These are phyloP conservation scores for Colletotrichum abscissum DNA, from an alignment of 2,329 filamentous ascomycete genomes.

Conservation along the genomic window DNA sequence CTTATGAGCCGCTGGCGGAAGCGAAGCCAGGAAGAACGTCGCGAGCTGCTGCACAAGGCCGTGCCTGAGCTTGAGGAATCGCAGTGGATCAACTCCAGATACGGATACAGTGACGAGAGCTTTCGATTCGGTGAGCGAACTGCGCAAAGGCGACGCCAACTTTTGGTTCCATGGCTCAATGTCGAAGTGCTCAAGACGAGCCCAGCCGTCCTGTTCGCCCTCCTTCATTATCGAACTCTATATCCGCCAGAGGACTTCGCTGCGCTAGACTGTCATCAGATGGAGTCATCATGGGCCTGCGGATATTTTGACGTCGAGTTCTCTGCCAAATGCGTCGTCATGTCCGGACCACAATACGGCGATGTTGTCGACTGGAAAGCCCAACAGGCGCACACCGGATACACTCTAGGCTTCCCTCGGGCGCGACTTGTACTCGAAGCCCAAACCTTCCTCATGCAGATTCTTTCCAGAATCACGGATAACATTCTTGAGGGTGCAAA, in stretches of 20 bases:
- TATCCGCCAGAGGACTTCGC: not conserved
- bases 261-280: not conserved
- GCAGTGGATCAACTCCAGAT: not conserved
- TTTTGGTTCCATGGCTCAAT: not conserved
- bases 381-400: not conserved
- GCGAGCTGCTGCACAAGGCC: not conserved
- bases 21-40: not conserved
- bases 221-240: not conserved
- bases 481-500: not conserved
- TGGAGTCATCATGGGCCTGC: not conserved
- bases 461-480: not conserved
- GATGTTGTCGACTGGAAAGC: not conserved
- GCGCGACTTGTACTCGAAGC: not conserved
- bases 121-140: not conserved
- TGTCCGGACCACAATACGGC: not conserved
- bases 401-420: not conserved
- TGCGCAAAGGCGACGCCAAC: not conserved
- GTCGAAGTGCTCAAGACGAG: not conserved
- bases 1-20: not conserved
- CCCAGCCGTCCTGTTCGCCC: not conserved
- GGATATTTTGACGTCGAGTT: not conserved
- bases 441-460: not conserved
- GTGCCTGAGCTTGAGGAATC: not conserved
- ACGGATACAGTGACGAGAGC: not conserved
- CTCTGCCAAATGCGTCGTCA: not conserved